These are phyloP conservation scores for Blastocystis hominis DNA, from an alignment of 352 stramenopile genomes.

Conservation along the genomic window DNA sequence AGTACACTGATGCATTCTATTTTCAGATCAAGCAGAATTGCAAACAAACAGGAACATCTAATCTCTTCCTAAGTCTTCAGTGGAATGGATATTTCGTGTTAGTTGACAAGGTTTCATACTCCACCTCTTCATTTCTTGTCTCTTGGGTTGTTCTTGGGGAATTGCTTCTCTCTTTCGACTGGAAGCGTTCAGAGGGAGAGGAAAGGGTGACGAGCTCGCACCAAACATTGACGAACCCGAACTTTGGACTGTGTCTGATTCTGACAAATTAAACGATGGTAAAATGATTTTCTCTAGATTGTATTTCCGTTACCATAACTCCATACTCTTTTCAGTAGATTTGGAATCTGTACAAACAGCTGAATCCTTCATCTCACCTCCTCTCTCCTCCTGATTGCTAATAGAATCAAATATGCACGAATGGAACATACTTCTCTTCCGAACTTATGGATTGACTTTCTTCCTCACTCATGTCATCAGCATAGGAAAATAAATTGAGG, in stretches of 20 bases:
- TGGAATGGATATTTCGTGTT: constrained; percentile 9
- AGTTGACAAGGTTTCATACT: background rate
- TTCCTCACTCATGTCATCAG: background rate
- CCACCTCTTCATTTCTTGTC: background rate
- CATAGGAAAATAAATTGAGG: constrained; percentile 19
- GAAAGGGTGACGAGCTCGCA: background rate
- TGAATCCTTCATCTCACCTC: background rate
- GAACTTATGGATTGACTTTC: background rate
- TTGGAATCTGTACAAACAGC: background rate
- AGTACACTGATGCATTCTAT: too few relatives aligned
- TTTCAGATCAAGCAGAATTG: background rate
- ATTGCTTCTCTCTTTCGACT: background rate
- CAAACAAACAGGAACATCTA: background rate
- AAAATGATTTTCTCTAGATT: constrained; percentile 6
- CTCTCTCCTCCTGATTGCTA: background rate
- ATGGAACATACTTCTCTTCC: too few relatives aligned
- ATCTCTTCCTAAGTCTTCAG: constrained; percentile 13
- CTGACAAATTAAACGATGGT: constrained; percentile 15
- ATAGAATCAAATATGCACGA: too few relatives aligned
- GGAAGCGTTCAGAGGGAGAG: too few relatives aligned
- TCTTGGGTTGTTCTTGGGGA: background rate
- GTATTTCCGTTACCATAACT: too few relatives aligned
- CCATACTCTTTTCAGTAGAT: too few relatives aligned
- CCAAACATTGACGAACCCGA: background rate
- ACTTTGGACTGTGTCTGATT: background rate